Base-by-base conservation (phyloP, 2,329 filamentous ascomycete species). In the Hymenoscyphus occultus region DNA sequence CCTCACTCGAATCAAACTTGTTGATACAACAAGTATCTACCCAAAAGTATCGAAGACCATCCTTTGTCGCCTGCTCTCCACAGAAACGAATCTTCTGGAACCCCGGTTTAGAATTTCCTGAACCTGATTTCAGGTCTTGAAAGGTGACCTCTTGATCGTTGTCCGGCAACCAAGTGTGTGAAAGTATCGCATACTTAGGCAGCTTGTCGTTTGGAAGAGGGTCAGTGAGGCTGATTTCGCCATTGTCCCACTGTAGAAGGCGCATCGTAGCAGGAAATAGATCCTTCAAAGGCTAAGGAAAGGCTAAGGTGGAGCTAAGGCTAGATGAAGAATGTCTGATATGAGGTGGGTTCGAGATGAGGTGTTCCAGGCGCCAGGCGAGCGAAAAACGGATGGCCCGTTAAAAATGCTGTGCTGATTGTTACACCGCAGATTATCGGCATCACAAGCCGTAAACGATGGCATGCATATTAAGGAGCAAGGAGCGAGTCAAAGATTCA, bases 21-120 rank as follows among this genome's bases (percentile, higher is more conserved):
- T 57, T 5, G 7, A 57, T 57, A 57, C 28, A 57, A 39, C 54
- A 57, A 32, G 54, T 57, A 57, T 57, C 28, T 1, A 57, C 32
- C 54, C 54, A 57, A 4, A 59, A 22, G 19, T 51, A 61, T 13
- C 54, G 6, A 9, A 61, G 7, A 28, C 16, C 16, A 28, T 57
- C 54, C 1, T 32, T 32, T 2, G 13, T 28, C 19, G 28, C 32
- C 16, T 57, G 54, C 10, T 57, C 1, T 14, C 54, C 28, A 19
- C 28, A 32, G 54, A 57, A 57, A 3, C n/a, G 1, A n/a, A 57
- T 57, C 13, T 57, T 57, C 10, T 19, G 4, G n/a, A 35, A 39
- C 3, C 28, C 54, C 16, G 31, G 3, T 13, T 51, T 51, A n/a
- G 12, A 7, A 14, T 16, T 19, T 5, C 54, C 54, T 0, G 13